Conservation (phyloP, 2,329 filamentous ascomycete species). For the Didymella keratinophila region DNA sequence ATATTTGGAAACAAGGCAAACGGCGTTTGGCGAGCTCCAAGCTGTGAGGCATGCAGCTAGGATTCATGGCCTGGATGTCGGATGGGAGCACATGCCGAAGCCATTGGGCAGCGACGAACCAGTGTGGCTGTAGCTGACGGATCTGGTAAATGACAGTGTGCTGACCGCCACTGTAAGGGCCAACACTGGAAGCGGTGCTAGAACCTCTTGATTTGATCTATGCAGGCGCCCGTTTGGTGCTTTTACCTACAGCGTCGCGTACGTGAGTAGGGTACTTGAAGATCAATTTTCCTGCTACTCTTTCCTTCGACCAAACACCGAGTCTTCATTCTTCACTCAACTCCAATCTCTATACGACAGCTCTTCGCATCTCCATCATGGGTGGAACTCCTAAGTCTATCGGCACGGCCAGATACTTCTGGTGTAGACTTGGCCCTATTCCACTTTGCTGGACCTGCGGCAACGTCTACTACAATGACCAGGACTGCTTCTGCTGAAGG, state of each 20-base stretch:
- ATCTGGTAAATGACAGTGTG: background rate
- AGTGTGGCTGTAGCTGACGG: conserved; percentile 44
- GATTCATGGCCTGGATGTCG: conserved; percentile 56
- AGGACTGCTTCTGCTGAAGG: background rate
- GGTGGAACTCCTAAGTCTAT: background rate
- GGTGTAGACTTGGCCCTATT: background rate
- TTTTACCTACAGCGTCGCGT: background rate
- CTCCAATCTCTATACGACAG: background rate
- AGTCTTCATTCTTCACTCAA: background rate
- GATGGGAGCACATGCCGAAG: conserved; percentile 63
- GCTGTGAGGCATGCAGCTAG: conserved; percentile 59
- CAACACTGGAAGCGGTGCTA: background rate
- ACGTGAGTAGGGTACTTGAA: background rate
- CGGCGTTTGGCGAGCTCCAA: conserved; percentile 57
- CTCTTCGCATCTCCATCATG: background rate
- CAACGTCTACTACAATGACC: background rate
- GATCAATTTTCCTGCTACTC: background rate
- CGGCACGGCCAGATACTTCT: background rate
- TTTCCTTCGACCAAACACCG: background rate
- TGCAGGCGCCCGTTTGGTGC: background rate
- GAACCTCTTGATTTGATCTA: too few relatives aligned
- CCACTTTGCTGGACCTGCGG: background rate
- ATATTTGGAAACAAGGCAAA: conserved; percentile 57
- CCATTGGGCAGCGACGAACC: conserved; percentile 58
- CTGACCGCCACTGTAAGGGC: too few relatives aligned